Evolutionary conservation across 352 stramenopile genomes (phyloP).

Genomic region (Pythium scleroteichum): DNA sequence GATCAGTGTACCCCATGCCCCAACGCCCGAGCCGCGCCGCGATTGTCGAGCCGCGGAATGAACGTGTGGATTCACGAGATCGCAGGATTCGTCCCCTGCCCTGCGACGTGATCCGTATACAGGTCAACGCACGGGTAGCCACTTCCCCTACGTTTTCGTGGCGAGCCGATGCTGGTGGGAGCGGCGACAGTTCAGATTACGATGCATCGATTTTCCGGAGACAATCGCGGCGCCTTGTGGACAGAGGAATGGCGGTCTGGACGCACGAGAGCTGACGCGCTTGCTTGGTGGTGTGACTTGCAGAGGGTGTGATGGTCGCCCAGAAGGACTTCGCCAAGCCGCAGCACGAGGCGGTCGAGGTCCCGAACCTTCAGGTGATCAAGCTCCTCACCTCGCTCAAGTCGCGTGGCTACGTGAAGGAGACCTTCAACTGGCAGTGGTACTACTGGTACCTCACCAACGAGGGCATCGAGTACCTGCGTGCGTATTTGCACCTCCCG

Average conservation of each 20-base stretch:
- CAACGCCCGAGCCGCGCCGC: not conserved
- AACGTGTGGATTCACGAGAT: too few species aligned
- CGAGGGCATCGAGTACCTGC: slow-evolving; percentile 99
- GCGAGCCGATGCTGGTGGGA: too few species aligned
- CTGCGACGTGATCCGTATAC: too few species aligned
- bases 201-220: not conserved
- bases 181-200: not conserved
- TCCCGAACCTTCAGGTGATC: slow-evolving; percentile 98
- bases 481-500: slow-evolving; percentile 97
- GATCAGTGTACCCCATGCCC: slow-evolving; percentile 1
- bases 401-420: slow-evolving; percentile 96
- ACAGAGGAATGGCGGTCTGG: not conserved
- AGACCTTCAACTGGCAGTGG: slow-evolving; percentile 99
- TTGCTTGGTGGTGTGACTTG: slow-evolving; percentile 14
- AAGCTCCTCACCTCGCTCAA: slow-evolving; percentile 99
- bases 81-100: too few species aligned
- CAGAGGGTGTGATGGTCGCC: slow-evolving; percentile 89
- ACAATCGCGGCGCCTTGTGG: slow-evolving; percentile 2
- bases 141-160: too few species aligned
- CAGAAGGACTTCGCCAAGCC: slow-evolving; percentile 89
- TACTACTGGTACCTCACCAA: slow-evolving; percentile 99
- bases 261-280: slow-evolving; percentile 5
- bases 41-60: too few species aligned
- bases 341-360: slow-evolving; percentile 97
- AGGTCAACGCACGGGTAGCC: too few species aligned